These are phyloP conservation scores for Ammopiptanthus mongolicus DNA, from an alignment of 306 rosid genomes.

Conservation along the genomic window DNA sequence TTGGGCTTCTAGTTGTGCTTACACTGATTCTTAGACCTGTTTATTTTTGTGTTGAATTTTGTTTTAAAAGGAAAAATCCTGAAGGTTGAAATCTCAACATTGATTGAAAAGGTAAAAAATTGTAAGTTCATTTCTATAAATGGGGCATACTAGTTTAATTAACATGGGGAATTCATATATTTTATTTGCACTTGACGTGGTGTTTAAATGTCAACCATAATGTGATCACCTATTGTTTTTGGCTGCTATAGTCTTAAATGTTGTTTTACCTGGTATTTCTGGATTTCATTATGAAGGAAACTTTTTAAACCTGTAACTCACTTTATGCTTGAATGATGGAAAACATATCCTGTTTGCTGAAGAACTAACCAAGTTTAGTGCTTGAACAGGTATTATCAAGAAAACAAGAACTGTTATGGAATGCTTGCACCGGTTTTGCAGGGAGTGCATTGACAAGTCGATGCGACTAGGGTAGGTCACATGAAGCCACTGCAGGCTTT, in stretches of 20 bases:
- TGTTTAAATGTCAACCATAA: slow-evolving; percentile 1
- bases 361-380: slow-evolving; percentile 8
- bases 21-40: background rate
- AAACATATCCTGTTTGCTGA: background rate
- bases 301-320: slow-evolving; percentile 8
- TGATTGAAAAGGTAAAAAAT: background rate
- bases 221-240: background rate
- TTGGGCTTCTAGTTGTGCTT: background rate
- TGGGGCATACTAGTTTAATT: slow-evolving; percentile 5
- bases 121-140: background rate
- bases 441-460: slow-evolving; percentile 98
- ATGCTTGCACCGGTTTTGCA: slow-evolving; percentile 94
- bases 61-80: background rate
- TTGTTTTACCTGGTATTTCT: slow-evolving; percentile 1
- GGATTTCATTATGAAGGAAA: background rate
- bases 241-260: background rate
- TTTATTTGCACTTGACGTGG: background rate
- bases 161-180: background rate
- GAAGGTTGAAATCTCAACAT: slow-evolving; percentile 2
- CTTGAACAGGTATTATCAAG: slow-evolving; percentile 71
- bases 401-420: slow-evolving; percentile 97
- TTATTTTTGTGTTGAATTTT: background rate
- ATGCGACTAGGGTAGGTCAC: slow-evolving; percentile 82
- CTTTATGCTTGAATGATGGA: background rate
- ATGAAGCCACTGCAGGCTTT: slow-evolving; percentile 11